Conservation (phyloP, 2,329 filamentous ascomycete genomes). For the Pseudogymnoascus sp. region DNA sequence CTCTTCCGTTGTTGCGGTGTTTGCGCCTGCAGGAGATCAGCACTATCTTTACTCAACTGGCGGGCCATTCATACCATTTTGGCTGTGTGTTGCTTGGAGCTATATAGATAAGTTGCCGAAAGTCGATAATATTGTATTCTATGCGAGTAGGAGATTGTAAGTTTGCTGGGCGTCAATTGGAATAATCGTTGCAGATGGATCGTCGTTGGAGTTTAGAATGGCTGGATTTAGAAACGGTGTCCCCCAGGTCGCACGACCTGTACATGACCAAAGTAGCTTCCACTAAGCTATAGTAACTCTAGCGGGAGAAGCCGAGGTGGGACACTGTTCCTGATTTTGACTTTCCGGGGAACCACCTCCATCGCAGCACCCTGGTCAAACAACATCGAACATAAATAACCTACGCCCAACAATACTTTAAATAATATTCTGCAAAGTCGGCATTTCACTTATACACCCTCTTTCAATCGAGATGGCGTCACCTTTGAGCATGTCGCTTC, state of each 20-base stretch:
- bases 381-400: neutral
- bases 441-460: neutral
- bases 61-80: constrained; percentile 18
- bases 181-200: neutral
- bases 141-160: neutral
- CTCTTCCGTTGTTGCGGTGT: constrained; percentile 75
- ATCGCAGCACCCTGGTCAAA: constrained; percentile 6
- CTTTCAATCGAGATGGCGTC: neutral
- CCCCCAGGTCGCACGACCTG: constrained; percentile 6
- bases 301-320: constrained; percentile 4
- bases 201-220: constrained; percentile 5
- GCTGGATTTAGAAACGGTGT: constrained; percentile 5
- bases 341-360: constrained; percentile 4
- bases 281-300: constrained; percentile 1
- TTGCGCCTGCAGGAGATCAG: constrained; percentile 52
- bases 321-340: constrained; percentile 2
- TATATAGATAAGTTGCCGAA: neutral
- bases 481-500: neutral
- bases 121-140: neutral
- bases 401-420: neutral
- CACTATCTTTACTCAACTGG: neutral
- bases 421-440: neutral
- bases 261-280: neutral
- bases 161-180: neutral
- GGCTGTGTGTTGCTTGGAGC: constrained; percentile 5